Conservation (phyloP, 257 asterid genomes). For the Mitragyna speciosa region DNA sequence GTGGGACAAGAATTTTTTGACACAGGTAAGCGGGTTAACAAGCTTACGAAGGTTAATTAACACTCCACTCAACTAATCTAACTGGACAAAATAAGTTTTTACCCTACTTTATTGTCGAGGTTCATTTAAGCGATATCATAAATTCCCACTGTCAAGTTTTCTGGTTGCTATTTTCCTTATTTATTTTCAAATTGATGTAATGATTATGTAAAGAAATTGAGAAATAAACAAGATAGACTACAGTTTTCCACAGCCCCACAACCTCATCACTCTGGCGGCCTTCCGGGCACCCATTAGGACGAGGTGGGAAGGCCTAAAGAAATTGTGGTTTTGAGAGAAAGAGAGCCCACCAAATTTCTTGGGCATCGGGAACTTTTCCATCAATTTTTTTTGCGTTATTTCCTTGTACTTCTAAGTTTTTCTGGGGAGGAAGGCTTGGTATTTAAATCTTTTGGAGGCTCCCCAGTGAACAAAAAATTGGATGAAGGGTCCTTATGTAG, state of each 20-base stretch:
- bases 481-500: slow-evolving; percentile 11
- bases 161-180: not conserved
- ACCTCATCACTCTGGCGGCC: not conserved
- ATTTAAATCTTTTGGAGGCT: slow-evolving; percentile 8
- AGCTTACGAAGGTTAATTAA: no score
- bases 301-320: not conserved
- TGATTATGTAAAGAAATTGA: not conserved
- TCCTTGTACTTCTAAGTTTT: not conserved
- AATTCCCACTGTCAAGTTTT: no score
- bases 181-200: not conserved
- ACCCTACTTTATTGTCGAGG: not conserved
- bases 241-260: not conserved
- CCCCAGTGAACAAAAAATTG: slow-evolving; percentile 11
- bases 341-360: slow-evolving; percentile 14
- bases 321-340: slow-evolving; percentile 3
- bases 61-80: no score
- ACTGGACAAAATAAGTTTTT: no score
- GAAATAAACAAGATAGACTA: not conserved
- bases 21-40: no score
- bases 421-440: not conserved
- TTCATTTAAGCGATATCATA: not conserved
- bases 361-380: not conserved
- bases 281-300: not conserved
- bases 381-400: not conserved
- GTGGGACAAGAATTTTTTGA: no score